Conservation (phyloP, 768 basidiomycete species). For the Suillus clintonianus region DNA sequence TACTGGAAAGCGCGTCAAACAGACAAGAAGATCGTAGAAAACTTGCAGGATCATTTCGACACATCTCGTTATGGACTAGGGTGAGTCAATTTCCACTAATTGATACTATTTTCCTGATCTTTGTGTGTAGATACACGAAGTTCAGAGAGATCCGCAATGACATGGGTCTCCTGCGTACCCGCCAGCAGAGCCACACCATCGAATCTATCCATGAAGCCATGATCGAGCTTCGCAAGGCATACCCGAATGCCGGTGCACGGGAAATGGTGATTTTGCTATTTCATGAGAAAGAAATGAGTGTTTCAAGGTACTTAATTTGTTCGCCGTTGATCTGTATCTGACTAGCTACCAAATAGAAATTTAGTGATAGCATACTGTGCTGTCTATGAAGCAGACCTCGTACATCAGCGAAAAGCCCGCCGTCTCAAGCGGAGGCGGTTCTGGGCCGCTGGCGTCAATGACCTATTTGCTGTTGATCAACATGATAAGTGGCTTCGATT, state of each 20-base stretch:
- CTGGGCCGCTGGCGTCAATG: no score
- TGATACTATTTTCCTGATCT: not conserved
- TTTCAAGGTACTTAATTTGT: not conserved
- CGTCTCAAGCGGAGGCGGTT: not conserved
- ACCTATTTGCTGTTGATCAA: no score
- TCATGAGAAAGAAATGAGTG: not conserved
- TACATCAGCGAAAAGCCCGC: not conserved
- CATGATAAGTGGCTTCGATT: no score
- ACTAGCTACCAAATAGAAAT: not conserved
- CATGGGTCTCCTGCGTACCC: slow-evolving; percentile 19
- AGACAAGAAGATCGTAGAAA: slow-evolving; percentile 26
- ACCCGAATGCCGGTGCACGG: slow-evolving; percentile 17
- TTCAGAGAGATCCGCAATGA: slow-evolving; percentile 6
- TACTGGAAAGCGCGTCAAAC: slow-evolving; percentile 26
- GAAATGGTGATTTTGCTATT: not conserved
- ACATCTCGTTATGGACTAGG: slow-evolving; percentile 21
- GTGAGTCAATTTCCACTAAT: slow-evolving; percentile 2
- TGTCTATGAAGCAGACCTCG: not conserved
- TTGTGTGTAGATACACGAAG: not conserved
- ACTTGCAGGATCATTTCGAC: slow-evolving; percentile 25
- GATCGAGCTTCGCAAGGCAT: slow-evolving; percentile 16
- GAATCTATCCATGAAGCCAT: slow-evolving; percentile 22
- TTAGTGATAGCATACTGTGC: not conserved
- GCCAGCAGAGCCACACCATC: slow-evolving; percentile 22
- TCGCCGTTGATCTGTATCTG: not conserved